A percentile compares a stretch with the other conserved stretches of the same genome.
Conservation (phyloP, 805 yeast genomes). For the Yamadazyma philogaea region DNA sequence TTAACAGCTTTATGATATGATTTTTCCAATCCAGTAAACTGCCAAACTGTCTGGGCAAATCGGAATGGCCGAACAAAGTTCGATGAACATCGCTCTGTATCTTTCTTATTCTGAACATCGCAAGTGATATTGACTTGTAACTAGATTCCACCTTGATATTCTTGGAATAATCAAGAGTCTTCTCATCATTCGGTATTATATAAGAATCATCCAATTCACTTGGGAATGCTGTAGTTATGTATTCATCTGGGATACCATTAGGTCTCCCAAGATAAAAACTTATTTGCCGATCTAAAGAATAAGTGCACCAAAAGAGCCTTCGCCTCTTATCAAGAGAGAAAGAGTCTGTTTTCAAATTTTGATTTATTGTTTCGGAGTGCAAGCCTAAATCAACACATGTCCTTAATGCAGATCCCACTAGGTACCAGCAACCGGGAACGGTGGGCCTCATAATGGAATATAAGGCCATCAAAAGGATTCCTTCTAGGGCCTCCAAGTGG, state of each 20-base stretch:
- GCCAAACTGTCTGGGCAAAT: conserved; percentile 61
- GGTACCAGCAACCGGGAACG: conserved; percentile 90
- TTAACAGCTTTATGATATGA: conserved; percentile 49
- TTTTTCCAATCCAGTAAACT: conserved; percentile 61
- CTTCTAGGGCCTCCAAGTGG: conserved; percentile 69
- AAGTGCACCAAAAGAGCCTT: conserved; percentile 85
- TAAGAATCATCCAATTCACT: conserved; percentile 70
- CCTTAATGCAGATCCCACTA: conserved; percentile 75
- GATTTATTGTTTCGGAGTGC: conserved; percentile 57
- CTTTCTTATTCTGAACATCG: conserved; percentile 66
- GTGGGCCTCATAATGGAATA: conserved; percentile 88
- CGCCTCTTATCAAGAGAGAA: conserved; percentile 67
- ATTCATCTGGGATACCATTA: conserved; percentile 81
- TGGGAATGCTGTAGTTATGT: conserved; percentile 69
- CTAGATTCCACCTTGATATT: conserved; percentile 42
- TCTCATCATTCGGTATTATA: conserved; percentile 37
- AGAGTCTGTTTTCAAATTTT: conserved; percentile 42
- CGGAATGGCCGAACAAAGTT: conserved; percentile 66
- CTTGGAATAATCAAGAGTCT: conserved; percentile 36
- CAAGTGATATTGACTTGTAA: conserved; percentile 63
- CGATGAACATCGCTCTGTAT: conserved; percentile 77
- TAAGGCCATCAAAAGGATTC: conserved; percentile 61
- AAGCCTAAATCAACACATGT: conserved; percentile 81
- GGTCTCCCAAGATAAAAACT: conserved; percentile 87
- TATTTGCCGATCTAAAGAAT: conserved; percentile 79